Evolutionary conservation across 2,329 filamentous ascomycete genomes (phyloP), one percentile per base, ranked within the genome.

Genomic region (Penicillium sp.): DNA sequence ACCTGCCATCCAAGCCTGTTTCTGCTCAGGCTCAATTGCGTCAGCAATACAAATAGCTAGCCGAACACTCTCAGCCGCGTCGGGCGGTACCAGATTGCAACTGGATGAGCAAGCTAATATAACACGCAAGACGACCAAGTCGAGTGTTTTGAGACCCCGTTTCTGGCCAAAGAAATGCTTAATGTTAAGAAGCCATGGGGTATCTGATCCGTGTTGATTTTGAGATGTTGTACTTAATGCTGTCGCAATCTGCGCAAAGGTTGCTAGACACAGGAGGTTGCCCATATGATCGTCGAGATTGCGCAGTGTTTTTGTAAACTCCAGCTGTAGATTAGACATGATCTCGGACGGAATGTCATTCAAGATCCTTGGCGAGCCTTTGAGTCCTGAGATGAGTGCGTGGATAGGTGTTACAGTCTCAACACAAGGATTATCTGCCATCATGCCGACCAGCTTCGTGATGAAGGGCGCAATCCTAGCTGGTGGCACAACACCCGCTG

Each of bases 201-300:
- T 13, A 21, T 66, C 53, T 40, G 58, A 53, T 62, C 57, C 60
- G 38, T 62, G 58, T 54, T 65, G 55, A 9, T 55, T 51, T 21
- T 58, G 44, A 13, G 38, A 33, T 15, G 31, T 38, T 27, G 48
- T 13, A 11, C 38, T 44, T 50, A 59, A 57, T 9, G 65, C 58
- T 6, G 66, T 67, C 47, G 69, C 61, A 21, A 78, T 68, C 4
- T 66, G 70, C 5, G 74, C 71, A 57, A 77, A 74, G 0, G 70
- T 74, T 13, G 74, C 74, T n/a, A 78, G 67, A 40, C 74, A 76
- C n/a, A 77, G 60, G 6, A 78, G 64, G 36, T 72, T 77, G 7
- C 70, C 73, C 66, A 75, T 69, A 21, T 75, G 72, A 47, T 76
- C 70, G 43, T 75, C 70, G 25, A 76, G 59, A 50, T 75, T 75